Evolutionary conservation across 192 early-diverging fungal genomes (phyloP).

Genomic region (Phycomyces blakesleeanus): DNA sequence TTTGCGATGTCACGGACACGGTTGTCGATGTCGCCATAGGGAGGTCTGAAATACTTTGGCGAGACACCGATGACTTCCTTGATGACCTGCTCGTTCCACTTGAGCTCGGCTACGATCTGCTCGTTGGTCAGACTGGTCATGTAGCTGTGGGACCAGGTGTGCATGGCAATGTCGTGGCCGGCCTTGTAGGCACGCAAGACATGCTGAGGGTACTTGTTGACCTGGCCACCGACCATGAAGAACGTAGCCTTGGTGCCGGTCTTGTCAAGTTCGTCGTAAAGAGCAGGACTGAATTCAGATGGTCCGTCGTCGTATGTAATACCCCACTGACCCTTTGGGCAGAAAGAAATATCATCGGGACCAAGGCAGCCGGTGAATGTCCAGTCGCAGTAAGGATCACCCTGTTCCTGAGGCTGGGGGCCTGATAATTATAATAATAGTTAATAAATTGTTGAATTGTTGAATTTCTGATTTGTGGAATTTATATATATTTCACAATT

Average conservation of each 20-base stretch:
- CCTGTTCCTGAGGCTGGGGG: constrained; percentile 16
- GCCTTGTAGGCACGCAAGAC: constrained; percentile 29
- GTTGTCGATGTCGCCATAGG: constrained; percentile 67
- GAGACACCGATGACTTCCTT: constrained; percentile 46
- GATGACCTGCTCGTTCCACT: constrained; percentile 51
- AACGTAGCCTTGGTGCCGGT: constrained; percentile 39
- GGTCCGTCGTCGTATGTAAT: constrained; percentile 52
- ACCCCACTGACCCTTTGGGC: constrained; percentile 48
- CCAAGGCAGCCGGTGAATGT: constrained; percentile 44
- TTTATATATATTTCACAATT: neutral
- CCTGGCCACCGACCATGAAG: constrained; percentile 48
- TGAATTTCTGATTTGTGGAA: too few relatives aligned
- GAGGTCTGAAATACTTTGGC: constrained; percentile 60
- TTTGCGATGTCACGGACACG: constrained; percentile 51
- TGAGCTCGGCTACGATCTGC: constrained; percentile 58
- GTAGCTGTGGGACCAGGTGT: constrained; percentile 60
- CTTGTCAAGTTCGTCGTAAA: constrained; percentile 41
- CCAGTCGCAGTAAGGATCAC: constrained; percentile 45
- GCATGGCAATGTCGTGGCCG: constrained; percentile 45
- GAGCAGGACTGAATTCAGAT: constrained; percentile 35
- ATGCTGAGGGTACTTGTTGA: constrained; percentile 45
- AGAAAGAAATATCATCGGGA: constrained; percentile 43
- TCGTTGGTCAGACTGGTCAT: constrained; percentile 56
- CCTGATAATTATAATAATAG: neutral
- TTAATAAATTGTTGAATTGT: too few relatives aligned